Evolutionary conservation across 305 asterid genomes (phyloP).

Genomic region (Andrographis paniculata): DNA sequence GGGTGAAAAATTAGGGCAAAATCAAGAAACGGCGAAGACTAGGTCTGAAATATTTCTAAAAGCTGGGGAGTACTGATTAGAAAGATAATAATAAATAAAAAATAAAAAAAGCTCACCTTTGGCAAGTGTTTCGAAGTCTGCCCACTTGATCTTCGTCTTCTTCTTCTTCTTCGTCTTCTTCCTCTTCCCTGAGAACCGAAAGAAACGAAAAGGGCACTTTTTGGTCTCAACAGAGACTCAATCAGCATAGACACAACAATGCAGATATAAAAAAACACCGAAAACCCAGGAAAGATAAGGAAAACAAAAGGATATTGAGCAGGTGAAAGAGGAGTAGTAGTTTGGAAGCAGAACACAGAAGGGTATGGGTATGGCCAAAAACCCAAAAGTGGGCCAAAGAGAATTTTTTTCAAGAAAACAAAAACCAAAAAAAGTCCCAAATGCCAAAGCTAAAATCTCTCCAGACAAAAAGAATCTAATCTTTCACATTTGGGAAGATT

Average conservation of each 20-base stretch:
- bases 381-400: constrained; percentile 54
- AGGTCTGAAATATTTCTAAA: too few species aligned
- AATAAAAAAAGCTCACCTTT: constrained; percentile 37
- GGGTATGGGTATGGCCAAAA: constrained; percentile 19
- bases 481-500: constrained; percentile 25
- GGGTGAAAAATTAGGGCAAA: constrained; percentile 13
- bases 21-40: constrained; percentile 27
- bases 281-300: constrained; percentile 22
- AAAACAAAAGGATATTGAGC: constrained; percentile 20
- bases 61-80: too few species aligned
- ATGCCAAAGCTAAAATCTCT: too few species aligned
- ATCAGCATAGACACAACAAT: constrained; percentile 47
- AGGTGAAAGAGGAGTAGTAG: constrained; percentile 54
- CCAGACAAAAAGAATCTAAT: constrained; percentile 42
- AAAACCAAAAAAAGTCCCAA: constrained; percentile 21
- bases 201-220: constrained; percentile 31
- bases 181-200: constrained; percentile 57
- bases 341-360: constrained; percentile 54
- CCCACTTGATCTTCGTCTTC: constrained; percentile 29
- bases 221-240: constrained; percentile 32
- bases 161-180: too few species aligned
- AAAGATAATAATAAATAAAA: constrained; percentile 1
- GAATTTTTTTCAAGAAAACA: constrained; percentile 31
- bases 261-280: constrained; percentile 29
- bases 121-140: constrained; percentile 34